A percentile compares a stretch with the other conserved stretches of the same genome.
Conservation (phyloP, 2,329 filamentous ascomycete species). For the Fonsecaea pugnacius region DNA sequence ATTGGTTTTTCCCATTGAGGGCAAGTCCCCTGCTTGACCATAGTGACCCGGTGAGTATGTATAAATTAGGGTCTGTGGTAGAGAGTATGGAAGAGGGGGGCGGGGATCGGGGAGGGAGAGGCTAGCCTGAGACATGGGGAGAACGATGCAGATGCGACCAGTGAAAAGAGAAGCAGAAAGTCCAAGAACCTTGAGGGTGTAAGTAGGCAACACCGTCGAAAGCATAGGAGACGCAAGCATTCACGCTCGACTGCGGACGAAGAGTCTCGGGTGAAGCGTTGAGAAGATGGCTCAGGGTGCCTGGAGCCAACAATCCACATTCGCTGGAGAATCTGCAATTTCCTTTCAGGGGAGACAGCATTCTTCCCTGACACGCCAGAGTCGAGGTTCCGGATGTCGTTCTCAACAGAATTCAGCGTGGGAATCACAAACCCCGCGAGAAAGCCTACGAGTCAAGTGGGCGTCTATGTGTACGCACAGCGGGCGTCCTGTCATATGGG, state of each 20-base stretch:
- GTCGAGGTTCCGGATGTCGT: not conserved
- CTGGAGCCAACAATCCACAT: not conserved
- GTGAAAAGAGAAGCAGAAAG: not conserved
- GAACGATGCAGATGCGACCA: not conserved
- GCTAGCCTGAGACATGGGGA: not conserved
- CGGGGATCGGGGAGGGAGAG: constrained; percentile 1
- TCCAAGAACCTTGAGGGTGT: not conserved
- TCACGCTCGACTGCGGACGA: not conserved
- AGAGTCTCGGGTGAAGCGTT: not conserved
- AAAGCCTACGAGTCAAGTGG: too few relatives aligned
- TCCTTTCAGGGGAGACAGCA: not conserved
- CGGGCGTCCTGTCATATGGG: too few relatives aligned
- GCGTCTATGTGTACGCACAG: too few relatives aligned
- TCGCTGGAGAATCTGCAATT: not conserved
- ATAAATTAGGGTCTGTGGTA: constrained; percentile 67
- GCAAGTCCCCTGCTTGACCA: constrained; percentile 75
- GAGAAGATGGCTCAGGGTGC: not conserved
- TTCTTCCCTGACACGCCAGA: not conserved
- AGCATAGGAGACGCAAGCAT: not conserved
- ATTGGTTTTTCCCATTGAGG: constrained; percentile 81
- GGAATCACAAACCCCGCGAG: too few relatives aligned
- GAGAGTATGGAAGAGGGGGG: constrained; percentile 54
- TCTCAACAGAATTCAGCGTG: too few relatives aligned
- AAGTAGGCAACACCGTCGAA: not conserved
- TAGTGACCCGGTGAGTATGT: constrained; percentile 68